These are phyloP conservation scores for Eustoma russellianum DNA, from an alignment of 257 asterid genomes.

Conservation along the genomic window DNA sequence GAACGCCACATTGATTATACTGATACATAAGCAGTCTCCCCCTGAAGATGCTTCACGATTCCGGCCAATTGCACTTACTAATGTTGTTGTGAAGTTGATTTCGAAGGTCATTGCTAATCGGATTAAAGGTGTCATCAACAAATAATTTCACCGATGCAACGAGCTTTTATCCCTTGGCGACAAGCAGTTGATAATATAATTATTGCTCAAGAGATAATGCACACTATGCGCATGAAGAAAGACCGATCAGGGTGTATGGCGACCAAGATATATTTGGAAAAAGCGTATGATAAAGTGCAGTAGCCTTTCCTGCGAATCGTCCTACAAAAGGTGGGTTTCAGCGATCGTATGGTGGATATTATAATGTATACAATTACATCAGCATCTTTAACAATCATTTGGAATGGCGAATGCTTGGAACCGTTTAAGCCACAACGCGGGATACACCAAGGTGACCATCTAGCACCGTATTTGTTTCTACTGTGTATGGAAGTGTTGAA, in stretches of 20 bases:
- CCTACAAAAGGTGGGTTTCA: background rate
- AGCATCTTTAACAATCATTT: too few species aligned
- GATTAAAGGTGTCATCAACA: background rate
- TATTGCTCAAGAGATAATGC: background rate
- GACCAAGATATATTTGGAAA: background rate
- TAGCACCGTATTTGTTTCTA: background rate
- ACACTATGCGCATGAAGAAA: background rate
- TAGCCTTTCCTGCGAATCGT: background rate
- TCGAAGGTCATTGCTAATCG: background rate
- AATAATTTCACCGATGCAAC: too few species aligned
- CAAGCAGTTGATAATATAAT: background rate
- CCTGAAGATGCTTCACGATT: background rate
- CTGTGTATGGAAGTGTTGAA: background rate
- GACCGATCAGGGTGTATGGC: background rate
- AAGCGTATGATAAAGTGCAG: background rate
- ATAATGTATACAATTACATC: background rate
- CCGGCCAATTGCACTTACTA: background rate
- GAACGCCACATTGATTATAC: background rate
- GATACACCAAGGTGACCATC: background rate
- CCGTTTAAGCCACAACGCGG: too few species aligned
- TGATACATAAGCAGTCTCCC: background rate
- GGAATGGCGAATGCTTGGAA: background rate
- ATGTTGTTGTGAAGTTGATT: background rate
- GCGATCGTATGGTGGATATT: background rate
- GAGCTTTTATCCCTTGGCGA: too few species aligned